phyloP scores from a whole-genome alignment of 495 filamentous ascomycete genomes.

The Viridothelium virens region DNA sequence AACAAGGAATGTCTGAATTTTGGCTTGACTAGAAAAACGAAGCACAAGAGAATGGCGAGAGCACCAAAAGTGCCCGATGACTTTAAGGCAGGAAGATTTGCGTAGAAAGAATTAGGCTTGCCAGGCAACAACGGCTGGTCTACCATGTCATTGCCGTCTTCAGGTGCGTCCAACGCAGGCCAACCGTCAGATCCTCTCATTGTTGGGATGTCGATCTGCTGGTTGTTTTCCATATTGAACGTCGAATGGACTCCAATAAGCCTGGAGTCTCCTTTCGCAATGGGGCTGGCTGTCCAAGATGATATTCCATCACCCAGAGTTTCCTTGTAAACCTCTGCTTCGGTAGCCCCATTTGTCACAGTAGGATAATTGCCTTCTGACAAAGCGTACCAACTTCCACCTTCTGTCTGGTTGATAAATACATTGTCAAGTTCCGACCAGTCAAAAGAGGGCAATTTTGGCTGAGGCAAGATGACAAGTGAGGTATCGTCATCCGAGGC shows the following conservation, averaged over 20 bases:
- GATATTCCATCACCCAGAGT: neutral
- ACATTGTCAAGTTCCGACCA: conserved; percentile 56
- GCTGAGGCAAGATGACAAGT: conserved; percentile 81
- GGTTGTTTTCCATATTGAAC: neutral
- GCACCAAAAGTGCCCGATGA: neutral
- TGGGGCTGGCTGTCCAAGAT: neutral
- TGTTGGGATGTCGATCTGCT: neutral
- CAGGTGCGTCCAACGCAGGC: conserved; percentile 8
- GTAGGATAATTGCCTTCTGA: conserved; percentile 80
- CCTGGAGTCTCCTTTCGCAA: neutral
- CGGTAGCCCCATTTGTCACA: conserved; percentile 59
- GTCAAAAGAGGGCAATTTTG: conserved; percentile 55
- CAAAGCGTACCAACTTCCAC: conserved; percentile 87
- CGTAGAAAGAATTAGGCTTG: conserved; percentile 9
- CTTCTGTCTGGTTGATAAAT: conserved; percentile 78
- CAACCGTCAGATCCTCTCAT: conserved; percentile 1
- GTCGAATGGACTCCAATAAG: conserved; percentile 14
- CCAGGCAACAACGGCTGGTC: neutral
- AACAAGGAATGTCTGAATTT: neutral
- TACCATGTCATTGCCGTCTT: neutral
- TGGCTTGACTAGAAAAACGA: neutral
- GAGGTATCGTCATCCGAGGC: conserved; percentile 44
- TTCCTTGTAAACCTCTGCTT: conserved; percentile 54
- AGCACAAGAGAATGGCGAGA: conserved; percentile 1
- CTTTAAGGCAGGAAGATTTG: neutral